Conservation (phyloP, 2,329 filamentous ascomycete species). For the Fonsecaea erecta region DNA sequence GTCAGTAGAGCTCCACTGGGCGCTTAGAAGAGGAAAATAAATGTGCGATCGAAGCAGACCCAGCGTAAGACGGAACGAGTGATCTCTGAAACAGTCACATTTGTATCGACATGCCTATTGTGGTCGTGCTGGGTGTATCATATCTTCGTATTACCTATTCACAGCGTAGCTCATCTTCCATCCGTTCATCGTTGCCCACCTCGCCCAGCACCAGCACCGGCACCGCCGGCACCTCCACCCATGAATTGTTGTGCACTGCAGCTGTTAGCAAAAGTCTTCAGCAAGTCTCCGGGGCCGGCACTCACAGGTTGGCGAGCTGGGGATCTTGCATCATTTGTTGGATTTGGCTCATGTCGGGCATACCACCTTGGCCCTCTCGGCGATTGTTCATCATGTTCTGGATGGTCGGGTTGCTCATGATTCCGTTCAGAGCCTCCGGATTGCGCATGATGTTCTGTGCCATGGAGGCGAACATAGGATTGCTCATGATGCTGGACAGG, state of each 20-base stretch:
- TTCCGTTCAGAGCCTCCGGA: constrained; percentile 84
- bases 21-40: neutral
- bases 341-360: constrained; percentile 75
- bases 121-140: constrained; percentile 22
- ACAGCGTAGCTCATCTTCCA: neutral
- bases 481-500: constrained; percentile 84
- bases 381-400: constrained; percentile 41
- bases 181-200: constrained; percentile 24
- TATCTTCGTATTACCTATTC: constrained; percentile 26
- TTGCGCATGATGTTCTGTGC: constrained; percentile 97
- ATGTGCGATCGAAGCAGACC: neutral
- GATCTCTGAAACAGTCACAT: neutral
- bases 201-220: constrained; percentile 41
- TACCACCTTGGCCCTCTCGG: constrained; percentile 67
- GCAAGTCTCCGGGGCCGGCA: constrained; percentile 37
- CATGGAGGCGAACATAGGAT: constrained; percentile 98
- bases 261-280: constrained; percentile 3
- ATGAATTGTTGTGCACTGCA: constrained; percentile 70
- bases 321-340: constrained; percentile 85
- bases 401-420: constrained; percentile 84
- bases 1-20: neutral
- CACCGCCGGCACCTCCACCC: constrained; percentile 58
- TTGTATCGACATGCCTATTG: neutral
- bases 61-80: neutral
- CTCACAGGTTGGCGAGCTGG: constrained; percentile 89